Evolutionary conservation across 192 early-diverging fungal species (phyloP).

Genomic region (Gaertneriomyces sp.): DNA sequence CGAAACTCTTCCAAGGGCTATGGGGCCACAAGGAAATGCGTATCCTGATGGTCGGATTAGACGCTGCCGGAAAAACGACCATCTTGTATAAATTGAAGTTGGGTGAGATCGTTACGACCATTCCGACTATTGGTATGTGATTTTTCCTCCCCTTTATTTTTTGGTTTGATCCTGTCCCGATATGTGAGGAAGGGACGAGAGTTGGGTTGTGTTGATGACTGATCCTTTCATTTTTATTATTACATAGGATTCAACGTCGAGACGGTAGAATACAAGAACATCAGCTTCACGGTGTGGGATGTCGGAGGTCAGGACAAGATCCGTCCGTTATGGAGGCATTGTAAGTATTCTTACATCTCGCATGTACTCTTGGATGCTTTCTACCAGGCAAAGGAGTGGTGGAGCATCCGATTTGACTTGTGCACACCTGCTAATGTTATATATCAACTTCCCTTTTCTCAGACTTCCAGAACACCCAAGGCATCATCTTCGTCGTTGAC

Average conservation of each 20-base stretch:
- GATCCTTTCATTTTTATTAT: background rate
- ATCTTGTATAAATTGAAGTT: slow-evolving; percentile 99
- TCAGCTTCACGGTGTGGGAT: slow-evolving; percentile 98
- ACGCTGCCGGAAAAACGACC: slow-evolving; percentile 80
- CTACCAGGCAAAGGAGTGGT: background rate
- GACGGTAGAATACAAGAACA: slow-evolving; percentile 97
- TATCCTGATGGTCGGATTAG: slow-evolving; percentile 80
- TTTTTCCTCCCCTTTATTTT: slow-evolving; percentile 33
- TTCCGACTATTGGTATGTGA: slow-evolving; percentile 93
- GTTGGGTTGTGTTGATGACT: background rate
- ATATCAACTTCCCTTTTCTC: slow-evolving; percentile 7
- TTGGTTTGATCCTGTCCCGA: background rate
- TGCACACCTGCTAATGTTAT: background rate
- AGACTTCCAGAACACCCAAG: slow-evolving; percentile 97
- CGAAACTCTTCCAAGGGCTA: slow-evolving; percentile 52
- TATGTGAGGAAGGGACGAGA: background rate
- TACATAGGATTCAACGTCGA: slow-evolving; percentile 93
- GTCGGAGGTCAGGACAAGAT: slow-evolving; percentile 99
- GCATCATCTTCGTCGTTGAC: slow-evolving; percentile 96
- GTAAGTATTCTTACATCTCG: slow-evolving; percentile 42
- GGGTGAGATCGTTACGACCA: slow-evolving; percentile 97
- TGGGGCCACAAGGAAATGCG: slow-evolving; percentile 95
- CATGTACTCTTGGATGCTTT: background rate
- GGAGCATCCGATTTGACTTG: too few relatives aligned
- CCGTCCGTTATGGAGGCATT: slow-evolving; percentile 96